Conservation (phyloP, 345 rosid species). For the Pugionium cornutum region DNA sequence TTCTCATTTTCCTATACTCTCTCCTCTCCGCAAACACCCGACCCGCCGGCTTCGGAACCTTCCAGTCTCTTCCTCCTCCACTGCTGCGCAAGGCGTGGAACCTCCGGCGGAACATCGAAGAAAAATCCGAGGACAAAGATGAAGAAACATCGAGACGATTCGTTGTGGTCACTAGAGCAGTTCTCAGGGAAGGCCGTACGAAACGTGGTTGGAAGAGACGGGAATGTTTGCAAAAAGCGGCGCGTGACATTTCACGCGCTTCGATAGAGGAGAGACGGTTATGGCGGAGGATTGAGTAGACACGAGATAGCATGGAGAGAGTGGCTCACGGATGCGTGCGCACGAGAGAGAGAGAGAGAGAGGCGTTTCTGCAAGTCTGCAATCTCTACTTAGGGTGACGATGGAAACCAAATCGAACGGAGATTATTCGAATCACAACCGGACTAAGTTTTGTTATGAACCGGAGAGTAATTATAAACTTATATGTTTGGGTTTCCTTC, state of each 20-base stretch:
- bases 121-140: constrained; percentile 12
- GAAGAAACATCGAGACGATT: constrained; percentile 31
- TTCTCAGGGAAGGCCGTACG: constrained; percentile 16
- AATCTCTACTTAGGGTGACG: background rate
- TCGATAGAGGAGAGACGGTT: constrained; percentile 34
- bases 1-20: constrained; percentile 65
- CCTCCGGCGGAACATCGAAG: constrained; percentile 39
- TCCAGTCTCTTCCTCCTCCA: constrained; percentile 37
- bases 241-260: constrained; percentile 64
- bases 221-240: constrained; percentile 36
- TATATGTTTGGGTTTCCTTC: too few species aligned
- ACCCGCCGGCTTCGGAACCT: constrained; percentile 29
- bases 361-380: background rate
- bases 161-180: constrained; percentile 16
- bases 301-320: constrained; percentile 46
- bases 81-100: constrained; percentile 42
- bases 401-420: constrained; percentile 18
- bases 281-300: constrained; percentile 49
- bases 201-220: constrained; percentile 21
- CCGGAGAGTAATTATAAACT: background rate
- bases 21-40: constrained; percentile 53
- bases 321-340: background rate
- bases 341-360: background rate
- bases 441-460: background rate
- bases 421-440: constrained; percentile 3